phyloP scores from a whole-genome alignment of 768 basidiomycete genomes.

The Termitomyces eurrhizus region DNA sequence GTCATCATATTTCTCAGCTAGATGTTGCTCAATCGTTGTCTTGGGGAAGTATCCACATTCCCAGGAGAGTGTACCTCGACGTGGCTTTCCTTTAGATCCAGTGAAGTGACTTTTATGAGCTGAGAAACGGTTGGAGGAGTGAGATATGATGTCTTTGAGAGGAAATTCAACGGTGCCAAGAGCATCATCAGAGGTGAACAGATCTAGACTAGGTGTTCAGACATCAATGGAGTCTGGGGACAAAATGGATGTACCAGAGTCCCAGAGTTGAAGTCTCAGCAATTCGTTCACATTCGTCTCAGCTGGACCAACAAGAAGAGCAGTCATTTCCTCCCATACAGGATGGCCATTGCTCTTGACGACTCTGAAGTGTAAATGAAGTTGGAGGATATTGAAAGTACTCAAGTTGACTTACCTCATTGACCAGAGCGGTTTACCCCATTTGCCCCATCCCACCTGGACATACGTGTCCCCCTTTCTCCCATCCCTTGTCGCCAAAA shows the following conservation, averaged over 20 bases:
- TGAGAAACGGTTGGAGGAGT: slow-evolving; percentile 38
- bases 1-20: slow-evolving; percentile 26
- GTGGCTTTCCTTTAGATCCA: slow-evolving; percentile 23
- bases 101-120: slow-evolving; percentile 44
- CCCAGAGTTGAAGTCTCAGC: slow-evolving; percentile 66
- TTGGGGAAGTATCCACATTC: slow-evolving; percentile 52
- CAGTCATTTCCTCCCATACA: slow-evolving; percentile 66
- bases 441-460: slow-evolving; percentile 60
- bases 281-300: slow-evolving; percentile 67
- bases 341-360: slow-evolving; percentile 60
- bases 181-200: slow-evolving; percentile 43
- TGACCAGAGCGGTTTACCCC: slow-evolving; percentile 63
- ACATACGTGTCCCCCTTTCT: slow-evolving; percentile 51
- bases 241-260: slow-evolving; percentile 45
- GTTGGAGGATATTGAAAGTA: neutral
- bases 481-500: slow-evolving; percentile 28
- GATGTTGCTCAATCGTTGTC: slow-evolving; percentile 36
- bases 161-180: slow-evolving; percentile 45
- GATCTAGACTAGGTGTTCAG: slow-evolving; percentile 19
- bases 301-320: slow-evolving; percentile 56
- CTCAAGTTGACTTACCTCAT: slow-evolving; percentile 36
- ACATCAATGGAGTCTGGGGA: neutral
- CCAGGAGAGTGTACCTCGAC: slow-evolving; percentile 40
- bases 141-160: slow-evolving; percentile 30
- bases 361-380: slow-evolving; percentile 34